phyloP scores from a whole-genome alignment of 1,284 basidiomycete genomes.

The Cryptococcus sp. region DNA sequence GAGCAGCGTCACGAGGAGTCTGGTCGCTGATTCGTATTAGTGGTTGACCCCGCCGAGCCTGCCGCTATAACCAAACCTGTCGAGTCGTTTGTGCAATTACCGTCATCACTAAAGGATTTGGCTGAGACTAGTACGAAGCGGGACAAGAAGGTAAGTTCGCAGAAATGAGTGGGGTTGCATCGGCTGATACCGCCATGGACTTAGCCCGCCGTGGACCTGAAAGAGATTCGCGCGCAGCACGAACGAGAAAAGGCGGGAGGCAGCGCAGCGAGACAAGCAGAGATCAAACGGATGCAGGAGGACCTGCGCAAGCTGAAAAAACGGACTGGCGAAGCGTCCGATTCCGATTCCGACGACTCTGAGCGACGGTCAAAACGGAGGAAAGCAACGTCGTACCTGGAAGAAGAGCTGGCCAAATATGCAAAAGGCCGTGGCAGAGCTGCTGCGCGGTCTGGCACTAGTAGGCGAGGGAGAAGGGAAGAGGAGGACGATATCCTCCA shows the following conservation, averaged over 20 bases:
- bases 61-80: slow-evolving; percentile 26
- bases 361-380: slow-evolving; percentile 31
- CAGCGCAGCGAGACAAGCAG: slow-evolving; percentile 68
- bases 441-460: slow-evolving; percentile 46
- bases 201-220: slow-evolving; percentile 58
- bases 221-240: slow-evolving; percentile 71
- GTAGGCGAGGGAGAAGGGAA: slow-evolving; percentile 55
- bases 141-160: slow-evolving; percentile 24
- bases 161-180: neutral
- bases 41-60: slow-evolving; percentile 56
- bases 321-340: slow-evolving; percentile 39
- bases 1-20: slow-evolving; percentile 2
- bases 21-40: slow-evolving; percentile 47
- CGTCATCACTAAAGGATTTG: slow-evolving; percentile 31
- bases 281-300: slow-evolving; percentile 84
- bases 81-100: slow-evolving; percentile 28
- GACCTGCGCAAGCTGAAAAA: slow-evolving; percentile 73
- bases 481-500: slow-evolving; percentile 73
- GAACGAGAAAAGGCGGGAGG: slow-evolving; percentile 65
- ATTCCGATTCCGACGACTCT: slow-evolving; percentile 46
- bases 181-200: slow-evolving; percentile 5
- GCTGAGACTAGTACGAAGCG: slow-evolving; percentile 44
- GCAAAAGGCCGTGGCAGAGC: slow-evolving; percentile 67
- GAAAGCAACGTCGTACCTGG: slow-evolving; percentile 67
- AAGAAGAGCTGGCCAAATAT: slow-evolving; percentile 78